These are phyloP conservation scores for Starmerella tilneyi DNA, from an alignment of 805 yeast species.

Conservation along the genomic window DNA sequence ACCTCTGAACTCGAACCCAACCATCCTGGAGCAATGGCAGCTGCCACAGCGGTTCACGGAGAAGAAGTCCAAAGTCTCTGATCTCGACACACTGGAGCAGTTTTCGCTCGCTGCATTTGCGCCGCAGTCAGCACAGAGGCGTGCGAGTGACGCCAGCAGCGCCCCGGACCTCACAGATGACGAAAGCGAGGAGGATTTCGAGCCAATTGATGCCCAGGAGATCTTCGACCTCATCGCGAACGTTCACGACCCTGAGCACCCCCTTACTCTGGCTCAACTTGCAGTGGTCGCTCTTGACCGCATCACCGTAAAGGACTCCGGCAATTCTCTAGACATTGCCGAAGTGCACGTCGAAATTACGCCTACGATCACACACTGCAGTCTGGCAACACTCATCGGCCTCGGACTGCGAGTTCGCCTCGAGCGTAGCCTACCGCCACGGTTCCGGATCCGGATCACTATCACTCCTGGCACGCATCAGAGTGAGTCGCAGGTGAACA, in stretches of 20 bases:
- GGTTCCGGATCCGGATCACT: slow-evolving; percentile 67
- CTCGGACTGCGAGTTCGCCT: slow-evolving; percentile 85
- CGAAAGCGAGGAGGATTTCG: slow-evolving; percentile 32
- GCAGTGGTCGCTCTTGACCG: slow-evolving; percentile 84
- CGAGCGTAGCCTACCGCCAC: slow-evolving; percentile 76
- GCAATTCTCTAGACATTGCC: slow-evolving; percentile 46
- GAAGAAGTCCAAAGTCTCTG: slow-evolving; percentile 16
- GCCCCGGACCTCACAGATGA: slow-evolving; percentile 20
- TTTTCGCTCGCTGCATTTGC: slow-evolving; percentile 22
- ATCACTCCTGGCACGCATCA: slow-evolving; percentile 91
- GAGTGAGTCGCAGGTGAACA: slow-evolving; percentile 89
- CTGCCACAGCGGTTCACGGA: slow-evolving; percentile 56
- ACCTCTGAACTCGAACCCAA: slow-evolving; percentile 85
- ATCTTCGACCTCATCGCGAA: slow-evolving; percentile 75
- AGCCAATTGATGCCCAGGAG: slow-evolving; percentile 78
- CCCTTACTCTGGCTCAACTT: slow-evolving; percentile 83
- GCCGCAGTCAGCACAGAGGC: slow-evolving; percentile 3
- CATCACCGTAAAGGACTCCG: slow-evolving; percentile 56
- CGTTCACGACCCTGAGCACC: slow-evolving; percentile 96
- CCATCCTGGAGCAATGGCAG: slow-evolving; percentile 60
- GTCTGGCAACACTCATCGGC: slow-evolving; percentile 90
- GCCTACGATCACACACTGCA: slow-evolving; percentile 96
- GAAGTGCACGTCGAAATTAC: slow-evolving; percentile 77
- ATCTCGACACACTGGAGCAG: slow-evolving; percentile 16
- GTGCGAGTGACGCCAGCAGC: slow-evolving; percentile 17